Evolutionary conservation across 176 grass and related monocot genomes (phyloP).

Genomic region (Sorghum bicolor): DNA sequence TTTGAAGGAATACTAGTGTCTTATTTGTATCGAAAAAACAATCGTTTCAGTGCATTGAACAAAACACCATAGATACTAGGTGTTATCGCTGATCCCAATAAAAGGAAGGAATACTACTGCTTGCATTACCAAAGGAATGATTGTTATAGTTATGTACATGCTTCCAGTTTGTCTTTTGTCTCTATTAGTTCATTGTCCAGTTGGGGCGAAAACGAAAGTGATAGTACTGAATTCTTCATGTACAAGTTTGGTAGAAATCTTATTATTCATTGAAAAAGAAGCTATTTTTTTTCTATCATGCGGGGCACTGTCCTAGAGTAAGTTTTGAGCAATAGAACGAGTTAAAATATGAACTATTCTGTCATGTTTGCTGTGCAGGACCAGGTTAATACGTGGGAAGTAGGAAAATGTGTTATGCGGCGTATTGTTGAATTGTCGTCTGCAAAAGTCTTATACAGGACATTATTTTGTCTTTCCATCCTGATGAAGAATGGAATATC

Average conservation of each 20-base stretch:
- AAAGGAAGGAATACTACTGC: background rate
- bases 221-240: background rate
- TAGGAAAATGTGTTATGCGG: constrained; percentile 1
- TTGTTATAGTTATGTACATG: background rate
- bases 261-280: background rate
- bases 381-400: constrained; percentile 25
- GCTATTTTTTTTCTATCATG: background rate
- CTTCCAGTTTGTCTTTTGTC: background rate
- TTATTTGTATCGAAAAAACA: background rate
- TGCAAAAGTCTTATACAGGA: background rate
- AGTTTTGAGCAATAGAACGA: background rate
- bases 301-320: background rate
- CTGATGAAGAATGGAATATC: background rate
- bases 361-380: constrained; percentile 23
- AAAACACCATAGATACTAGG: background rate
- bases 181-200: background rate
- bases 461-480: background rate
- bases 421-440: background rate
- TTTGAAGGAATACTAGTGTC: background rate
- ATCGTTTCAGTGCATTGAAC: background rate
- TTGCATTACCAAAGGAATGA: background rate
- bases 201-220: background rate
- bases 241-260: background rate
- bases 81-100: background rate
- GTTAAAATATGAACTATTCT: background rate